Base-by-base conservation (phyloP, 2,329 filamentous ascomycete species). In the Claviceps spartinae region DNA sequence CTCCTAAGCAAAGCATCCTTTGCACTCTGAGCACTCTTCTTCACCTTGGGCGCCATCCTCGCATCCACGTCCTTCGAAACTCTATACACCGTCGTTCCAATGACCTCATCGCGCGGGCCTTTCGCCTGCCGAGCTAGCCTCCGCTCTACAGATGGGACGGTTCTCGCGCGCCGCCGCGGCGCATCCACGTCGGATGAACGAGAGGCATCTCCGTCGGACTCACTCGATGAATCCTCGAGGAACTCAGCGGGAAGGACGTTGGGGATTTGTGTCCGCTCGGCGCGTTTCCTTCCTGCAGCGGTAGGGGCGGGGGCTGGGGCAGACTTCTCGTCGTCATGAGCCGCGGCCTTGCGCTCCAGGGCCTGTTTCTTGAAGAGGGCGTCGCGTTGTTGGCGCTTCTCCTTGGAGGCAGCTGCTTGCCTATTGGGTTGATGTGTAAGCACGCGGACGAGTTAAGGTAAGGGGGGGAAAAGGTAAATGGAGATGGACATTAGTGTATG, bases 311-410 rank as follows among this genome's bases (percentile, higher is more conserved):
- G n/a, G 38, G 18, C 6, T n/a, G 9, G n/a, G 6, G 26, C 8
- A 20, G 18, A 16, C 24, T 8, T 20, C 18, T 42, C 47, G 9
- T 30, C 53, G 4, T 41, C 16, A 26, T 20, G 36, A 8, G 53
- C 18, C 47, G 18, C 40, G 6, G 51, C 52, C 56, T 9, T 78
- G 55, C 75, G 72, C 59, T 70, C 67, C 54, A 70, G 67, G 2
- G 77, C 77, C 63, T 81, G 78, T 51, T 75, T 67, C 62, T 78
- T 79, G 60, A 80, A 70, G 24, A 73, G 68, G 22, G 68, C 67
- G 60, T 79, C 76, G 52, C 74, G 72, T 62, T 77, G 71, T 60
- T 78, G 74, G 38, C 78, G 74, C 65, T 78, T 81, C 50, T 71
- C 69, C 64, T 77, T 81, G 55, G 74, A 65, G 5, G 67, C 67